Conservation (phyloP, 345 rosid genomes). For the Populus euphratica region DNA sequence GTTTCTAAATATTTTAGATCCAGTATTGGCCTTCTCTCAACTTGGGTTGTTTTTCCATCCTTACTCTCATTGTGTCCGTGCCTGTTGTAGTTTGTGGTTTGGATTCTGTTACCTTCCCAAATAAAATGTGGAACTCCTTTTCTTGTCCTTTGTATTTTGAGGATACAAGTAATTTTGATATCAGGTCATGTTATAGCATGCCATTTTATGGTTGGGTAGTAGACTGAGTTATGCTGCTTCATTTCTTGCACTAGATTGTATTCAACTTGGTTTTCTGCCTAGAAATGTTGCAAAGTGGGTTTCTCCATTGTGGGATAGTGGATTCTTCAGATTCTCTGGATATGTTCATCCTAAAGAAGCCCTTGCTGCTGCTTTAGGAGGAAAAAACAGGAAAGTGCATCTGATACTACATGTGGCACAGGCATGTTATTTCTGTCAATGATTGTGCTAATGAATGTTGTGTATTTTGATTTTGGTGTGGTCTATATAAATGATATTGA, state of each 20-base stretch:
- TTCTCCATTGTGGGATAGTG: conserved; percentile 84
- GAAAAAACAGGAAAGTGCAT: conserved; percentile 63
- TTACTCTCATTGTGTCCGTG: background rate
- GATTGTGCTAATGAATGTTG: background rate
- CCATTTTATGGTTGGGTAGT: background rate
- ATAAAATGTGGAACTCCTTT: background rate
- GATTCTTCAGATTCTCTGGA: conserved; percentile 70
- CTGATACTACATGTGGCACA: conserved; percentile 59
- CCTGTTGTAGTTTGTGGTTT: background rate
- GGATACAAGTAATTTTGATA: background rate
- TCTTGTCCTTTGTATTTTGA: background rate
- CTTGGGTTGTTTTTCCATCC: conserved; percentile 3
- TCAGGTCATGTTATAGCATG: background rate
- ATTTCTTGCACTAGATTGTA: conserved; percentile 43
- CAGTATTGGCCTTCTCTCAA: background rate
- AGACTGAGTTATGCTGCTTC: conserved; percentile 15
- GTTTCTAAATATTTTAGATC: background rate
- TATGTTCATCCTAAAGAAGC: conserved; percentile 64
- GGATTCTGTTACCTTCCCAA: conserved; percentile 3
- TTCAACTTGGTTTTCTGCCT: conserved; percentile 85
- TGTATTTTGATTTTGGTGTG: conserved; percentile 9
- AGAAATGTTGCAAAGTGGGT: conserved; percentile 78
- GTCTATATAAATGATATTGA: conserved; percentile 15
- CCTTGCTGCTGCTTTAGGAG: conserved; percentile 70
- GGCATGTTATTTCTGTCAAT: conserved; percentile 43